Conservation (phyloP, 2,329 filamentous ascomycete genomes). For the Pseudogymnoascus sp. region DNA sequence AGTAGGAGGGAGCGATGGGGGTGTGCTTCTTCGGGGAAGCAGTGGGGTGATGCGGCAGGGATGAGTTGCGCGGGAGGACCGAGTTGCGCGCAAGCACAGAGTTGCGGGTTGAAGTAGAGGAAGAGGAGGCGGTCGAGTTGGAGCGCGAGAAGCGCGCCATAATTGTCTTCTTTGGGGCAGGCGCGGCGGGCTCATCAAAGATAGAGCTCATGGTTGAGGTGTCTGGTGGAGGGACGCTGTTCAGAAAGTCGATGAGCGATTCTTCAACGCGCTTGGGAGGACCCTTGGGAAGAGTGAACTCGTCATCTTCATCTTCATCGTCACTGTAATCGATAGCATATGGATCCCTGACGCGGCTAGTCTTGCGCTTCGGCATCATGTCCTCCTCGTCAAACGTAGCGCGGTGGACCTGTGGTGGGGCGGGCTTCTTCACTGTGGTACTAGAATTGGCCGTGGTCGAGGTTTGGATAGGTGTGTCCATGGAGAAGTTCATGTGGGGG, state of each 20-base stretch:
- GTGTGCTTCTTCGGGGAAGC: conserved; percentile 29
- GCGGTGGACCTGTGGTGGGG: conserved; percentile 25
- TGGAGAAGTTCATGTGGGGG: conserved; percentile 33
- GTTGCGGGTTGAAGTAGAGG: conserved; percentile 28
- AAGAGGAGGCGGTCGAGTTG: conserved; percentile 11
- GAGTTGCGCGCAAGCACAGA: conserved; percentile 24
- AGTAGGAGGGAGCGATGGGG: conserved; percentile 33
- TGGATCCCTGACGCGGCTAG: conserved; percentile 72
- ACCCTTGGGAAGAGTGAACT: conserved; percentile 13
- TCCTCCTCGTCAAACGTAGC: conserved; percentile 20
- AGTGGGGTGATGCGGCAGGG: conserved; percentile 25
- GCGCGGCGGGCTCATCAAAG: conserved; percentile 1
- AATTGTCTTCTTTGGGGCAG: conserved; percentile 36
- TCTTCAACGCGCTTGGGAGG: conserved; percentile 45
- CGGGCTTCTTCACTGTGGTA: conserved; percentile 48
- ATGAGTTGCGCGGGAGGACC: conserved; percentile 22
- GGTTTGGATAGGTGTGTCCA: conserved; percentile 42
- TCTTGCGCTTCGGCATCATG: conserved; percentile 62
- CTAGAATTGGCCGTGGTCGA: conserved; percentile 63
- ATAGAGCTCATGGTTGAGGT: conserved; percentile 4
- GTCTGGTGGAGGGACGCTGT: conserved; percentile 56
- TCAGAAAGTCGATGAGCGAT: conserved; percentile 65
- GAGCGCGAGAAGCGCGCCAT: conserved; percentile 47
- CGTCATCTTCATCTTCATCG: conserved; percentile 29
- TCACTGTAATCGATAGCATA: conserved; percentile 79